Base-by-base conservation (phyloP, 495 filamentous ascomycete species). In the Xylaria scruposa region DNA sequence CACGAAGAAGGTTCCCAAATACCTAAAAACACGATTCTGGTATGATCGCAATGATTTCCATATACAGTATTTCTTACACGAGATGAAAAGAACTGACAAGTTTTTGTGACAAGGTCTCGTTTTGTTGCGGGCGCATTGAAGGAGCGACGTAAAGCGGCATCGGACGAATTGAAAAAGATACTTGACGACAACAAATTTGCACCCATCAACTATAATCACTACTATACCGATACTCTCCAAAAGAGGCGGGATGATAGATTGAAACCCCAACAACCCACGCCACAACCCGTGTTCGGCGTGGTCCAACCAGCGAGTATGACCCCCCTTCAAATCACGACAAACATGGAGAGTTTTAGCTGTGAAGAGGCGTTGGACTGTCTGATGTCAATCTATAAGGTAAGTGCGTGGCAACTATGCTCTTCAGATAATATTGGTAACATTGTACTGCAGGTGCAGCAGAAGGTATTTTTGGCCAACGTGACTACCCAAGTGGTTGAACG, bases 401-500 rank as follows among this genome's bases (percentile, higher is more conserved):
- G 54, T 4, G 15, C 54, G 1, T 58, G 1, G 17, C 4, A n/a
- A 17, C 6, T 8, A 7, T 36, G 54, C 1, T 24, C 4, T 24
- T 26, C 2, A 0, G 9, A 26, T 53, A 26, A 24, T 24, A 3
- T 26, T 53, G 4, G 13, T 26, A 26, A 53, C 21, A 4, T 4
- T 26, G 0, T 3, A 24, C 6, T 53, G 8, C 29, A 58, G 54
- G 13, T 33, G 4, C 12, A 33, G 8, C 26, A 31, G 2, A 31
- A 33, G 54, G 31, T 58, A 4, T 58, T 58, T 8, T 29, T 58
- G 17, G 54, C 31, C 29, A 58, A 58, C 19, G 24, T 58, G 15
- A 33, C 54, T 15, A 58, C 54, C 13, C 54, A 58, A 58, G 29
- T 58, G 17, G 54, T 58, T 31, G 54, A 58, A 33, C 54, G 54